phyloP scores from a whole-genome alignment of 192 early-diverging fungal genomes.

The Coemansia sp. region DNA sequence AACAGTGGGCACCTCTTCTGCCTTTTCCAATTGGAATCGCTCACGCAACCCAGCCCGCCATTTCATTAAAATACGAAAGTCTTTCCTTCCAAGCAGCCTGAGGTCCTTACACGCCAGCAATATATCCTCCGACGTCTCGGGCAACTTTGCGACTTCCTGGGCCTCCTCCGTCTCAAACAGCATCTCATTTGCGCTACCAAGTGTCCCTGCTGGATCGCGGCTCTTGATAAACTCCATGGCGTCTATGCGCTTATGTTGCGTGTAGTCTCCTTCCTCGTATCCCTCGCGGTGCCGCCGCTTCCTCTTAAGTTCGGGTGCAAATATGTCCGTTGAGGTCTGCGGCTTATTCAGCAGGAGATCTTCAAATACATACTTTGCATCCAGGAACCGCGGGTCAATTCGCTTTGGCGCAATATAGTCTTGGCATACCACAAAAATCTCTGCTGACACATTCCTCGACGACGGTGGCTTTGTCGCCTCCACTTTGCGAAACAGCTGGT shows the following conservation, averaged over 20 bases:
- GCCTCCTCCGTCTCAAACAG: conserved; percentile 72
- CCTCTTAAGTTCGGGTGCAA: conserved; percentile 84
- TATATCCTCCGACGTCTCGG: conserved; percentile 80
- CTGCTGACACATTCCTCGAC: conserved; percentile 97
- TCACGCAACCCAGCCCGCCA: conserved; percentile 81
- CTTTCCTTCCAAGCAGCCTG: conserved; percentile 88
- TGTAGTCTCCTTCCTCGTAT: conserved; percentile 96
- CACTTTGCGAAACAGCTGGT: conserved; percentile 93
- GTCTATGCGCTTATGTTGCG: conserved; percentile 70
- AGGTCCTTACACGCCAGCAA: conserved; percentile 80
- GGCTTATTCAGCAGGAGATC: conserved; percentile 71
- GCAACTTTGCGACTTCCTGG: conserved; percentile 51
- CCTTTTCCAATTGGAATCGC: conserved; percentile 51
- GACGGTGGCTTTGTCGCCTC: conserved; percentile 98
- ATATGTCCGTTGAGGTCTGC: conserved; percentile 68
- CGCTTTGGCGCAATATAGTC: conserved; percentile 92
- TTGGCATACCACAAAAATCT: conserved; percentile 98
- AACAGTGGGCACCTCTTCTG: conserved; percentile 42
- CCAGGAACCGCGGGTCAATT: conserved; percentile 91
- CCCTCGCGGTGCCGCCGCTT: conserved; percentile 88
- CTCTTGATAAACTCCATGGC: conserved; percentile 79
- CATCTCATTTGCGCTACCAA: conserved; percentile 76
- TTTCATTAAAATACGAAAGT: conserved; percentile 86
- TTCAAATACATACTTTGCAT: conserved; percentile 91
- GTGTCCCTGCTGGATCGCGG: conserved; percentile 74